Base-by-base conservation (phyloP, 176 grass and related monocot genomes). In the Stipa capillata region DNA sequence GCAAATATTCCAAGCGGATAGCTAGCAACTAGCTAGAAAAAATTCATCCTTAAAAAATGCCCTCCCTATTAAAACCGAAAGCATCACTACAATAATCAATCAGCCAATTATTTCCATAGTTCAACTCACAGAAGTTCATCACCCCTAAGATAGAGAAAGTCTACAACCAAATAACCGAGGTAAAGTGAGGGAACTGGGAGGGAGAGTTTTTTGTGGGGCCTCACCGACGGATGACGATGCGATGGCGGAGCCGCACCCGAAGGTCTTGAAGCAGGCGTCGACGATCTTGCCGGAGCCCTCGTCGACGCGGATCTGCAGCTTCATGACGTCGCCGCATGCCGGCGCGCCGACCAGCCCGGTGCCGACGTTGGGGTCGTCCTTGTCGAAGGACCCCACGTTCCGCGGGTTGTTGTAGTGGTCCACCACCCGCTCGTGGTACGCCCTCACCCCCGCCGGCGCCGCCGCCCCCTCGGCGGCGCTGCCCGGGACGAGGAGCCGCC, bases 261-360 rank as follows among this genome's bases (percentile, higher is more conserved):
- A 99, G 72, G 97, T 99, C 90, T 99, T 99, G 86, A 99, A 99
- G 83, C 92, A 93, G 37, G 97, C 97, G 52, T 99, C 97, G 14
- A 91, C 84, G 82, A 99, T 99, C 90, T 99, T 99, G 15, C 97
- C 92, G 27, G 84, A 84, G 34, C 40, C 54, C 34, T 95, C 86
- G 68, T 99, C 92, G 63, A 99, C 90, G 59, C 89, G 93, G 84
- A 99, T 95, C 86, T 99, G 97, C 59, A 99, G 88, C 84, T 99
- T 99, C 97, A 99, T 99, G 78, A 99, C 92, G 77, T 99, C 97
- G 54, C 97, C 97, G 74, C 97, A 96, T 20, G 97, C 97, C 8
- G 97, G 97, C 5, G 97, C 97, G 44, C 97, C 97, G 58, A 99
- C 97, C 24, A 99, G 86, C 8, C 97, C 97, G 13, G 97, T 99